These are phyloP conservation scores for Backusella westeae DNA, from an alignment of 192 early-diverging fungal species.

Conservation along the genomic window DNA sequence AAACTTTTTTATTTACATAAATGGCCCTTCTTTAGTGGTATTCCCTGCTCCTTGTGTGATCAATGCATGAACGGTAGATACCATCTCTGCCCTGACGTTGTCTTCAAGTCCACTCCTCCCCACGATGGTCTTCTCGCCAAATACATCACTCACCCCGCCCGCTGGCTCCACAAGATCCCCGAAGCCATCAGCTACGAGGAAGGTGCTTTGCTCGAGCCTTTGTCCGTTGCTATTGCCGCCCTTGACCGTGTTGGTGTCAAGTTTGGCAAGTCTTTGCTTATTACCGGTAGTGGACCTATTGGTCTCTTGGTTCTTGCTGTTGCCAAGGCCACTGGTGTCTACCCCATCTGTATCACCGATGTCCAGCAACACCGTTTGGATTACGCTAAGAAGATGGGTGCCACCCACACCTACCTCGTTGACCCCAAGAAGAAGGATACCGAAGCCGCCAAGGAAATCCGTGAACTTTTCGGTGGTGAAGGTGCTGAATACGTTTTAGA, in stretches of 20 bases:
- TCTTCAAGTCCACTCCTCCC: slow-evolving; percentile 40
- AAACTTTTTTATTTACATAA: neutral
- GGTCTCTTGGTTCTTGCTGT: slow-evolving; percentile 31
- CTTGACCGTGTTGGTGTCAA: slow-evolving; percentile 26
- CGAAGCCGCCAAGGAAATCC: slow-evolving; percentile 21
- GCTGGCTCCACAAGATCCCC: slow-evolving; percentile 31
- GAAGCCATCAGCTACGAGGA: slow-evolving; percentile 27
- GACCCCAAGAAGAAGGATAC: slow-evolving; percentile 18
- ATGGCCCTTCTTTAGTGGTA: slow-evolving; percentile 16
- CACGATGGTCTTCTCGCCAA: slow-evolving; percentile 29
- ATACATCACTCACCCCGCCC: slow-evolving; percentile 29
- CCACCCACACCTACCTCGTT: slow-evolving; percentile 9
- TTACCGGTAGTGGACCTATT: slow-evolving; percentile 39
- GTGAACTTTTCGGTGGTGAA: slow-evolving; percentile 18
- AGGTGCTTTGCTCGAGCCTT: slow-evolving; percentile 37
- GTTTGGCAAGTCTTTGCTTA: slow-evolving; percentile 30
- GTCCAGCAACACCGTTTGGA: slow-evolving; percentile 25
- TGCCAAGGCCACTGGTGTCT: slow-evolving; percentile 32
- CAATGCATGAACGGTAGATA: slow-evolving; percentile 35
- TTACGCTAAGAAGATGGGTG: slow-evolving; percentile 32
- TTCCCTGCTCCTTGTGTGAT: slow-evolving; percentile 35
- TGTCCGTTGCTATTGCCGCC: slow-evolving; percentile 35
- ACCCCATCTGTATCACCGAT: slow-evolving; percentile 30
- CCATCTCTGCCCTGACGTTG: slow-evolving; percentile 35
- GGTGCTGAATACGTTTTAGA: slow-evolving; percentile 32